Evolutionary conservation across 179 eudicot genomes (phyloP), one percentile per base, ranked within the genome.

Genomic region (Carnegiea gigantea): DNA sequence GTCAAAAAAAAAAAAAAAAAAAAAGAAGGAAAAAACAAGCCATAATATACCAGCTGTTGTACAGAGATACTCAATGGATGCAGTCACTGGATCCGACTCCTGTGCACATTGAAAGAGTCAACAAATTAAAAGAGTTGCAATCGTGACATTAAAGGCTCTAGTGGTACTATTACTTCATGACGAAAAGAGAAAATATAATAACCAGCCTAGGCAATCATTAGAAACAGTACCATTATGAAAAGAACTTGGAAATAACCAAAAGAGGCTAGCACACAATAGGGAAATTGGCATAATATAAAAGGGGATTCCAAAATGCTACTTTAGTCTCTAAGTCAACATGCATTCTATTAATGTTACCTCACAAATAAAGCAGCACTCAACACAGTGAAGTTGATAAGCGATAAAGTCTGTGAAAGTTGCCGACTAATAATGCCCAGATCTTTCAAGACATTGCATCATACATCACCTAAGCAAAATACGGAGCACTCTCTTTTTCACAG

Each of bases 1-100:
- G 4, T 9, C 10, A 60, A 60, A 62, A 20, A 62, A n/a, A 17
- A 62, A 60, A 62, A 20, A 62, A n/a, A 17, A 62, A n/a, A n/a
- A n/a, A 62, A 62, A 5, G 1, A 62, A 62, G 62, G 21, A 62
- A 62, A 33, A 62, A 62, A 77, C 72, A 86, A 85, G 82, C 79
- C 62, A 78, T 79, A 77, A 82, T 43, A 84, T 92, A 96, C 99
- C 99, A 79, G 99, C 99, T 81, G 99, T 94, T 81, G 96, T 91
- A 86, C 96, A 92, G 65, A 86, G 87, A 87, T 96, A 96, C 79
- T 96, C 97, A 62, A 96, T 96, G 38, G 91, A 78, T 68, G 98
- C 92, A 85, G 96, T 92, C 36, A 80, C 78, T 65, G 96, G 96
- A 86, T 96, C 99, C 84, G 83, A 86, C 81, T 92, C 97, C 99